These are phyloP conservation scores for Pseudogymnoascus sp. DNA, from an alignment of 2,329 filamentous ascomycete species.

Conservation along the genomic window DNA sequence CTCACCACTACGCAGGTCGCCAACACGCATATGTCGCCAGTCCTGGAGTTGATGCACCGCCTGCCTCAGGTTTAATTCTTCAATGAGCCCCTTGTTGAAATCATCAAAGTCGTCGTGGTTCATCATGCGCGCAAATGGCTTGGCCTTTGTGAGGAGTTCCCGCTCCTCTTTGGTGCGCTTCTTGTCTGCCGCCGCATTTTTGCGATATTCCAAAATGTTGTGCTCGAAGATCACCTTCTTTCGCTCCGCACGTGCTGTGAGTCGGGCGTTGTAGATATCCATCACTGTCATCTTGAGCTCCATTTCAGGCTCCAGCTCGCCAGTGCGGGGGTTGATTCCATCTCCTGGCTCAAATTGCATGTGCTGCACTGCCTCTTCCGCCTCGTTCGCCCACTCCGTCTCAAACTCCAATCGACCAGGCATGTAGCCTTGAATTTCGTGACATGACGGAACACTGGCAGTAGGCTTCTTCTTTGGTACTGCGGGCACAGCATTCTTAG, in stretches of 20 bases:
- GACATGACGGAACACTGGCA: constrained; percentile 87
- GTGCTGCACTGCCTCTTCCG: constrained; percentile 93
- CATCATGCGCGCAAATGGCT: constrained; percentile 96
- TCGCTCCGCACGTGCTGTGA: constrained; percentile 84
- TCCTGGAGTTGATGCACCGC: constrained; percentile 89
- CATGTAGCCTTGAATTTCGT: constrained; percentile 99
- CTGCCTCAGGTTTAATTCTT: constrained; percentile 83
- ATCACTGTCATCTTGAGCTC: constrained; percentile 96
- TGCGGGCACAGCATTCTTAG: constrained; percentile 73
- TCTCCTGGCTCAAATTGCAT: constrained; percentile 98
- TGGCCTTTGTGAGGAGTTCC: constrained; percentile 84
- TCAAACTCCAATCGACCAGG: constrained; percentile 95
- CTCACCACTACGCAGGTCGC: constrained; percentile 75
- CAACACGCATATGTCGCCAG: constrained; percentile 79
- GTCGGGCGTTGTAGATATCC: constrained; percentile 90
- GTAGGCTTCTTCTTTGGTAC: constrained; percentile 94
- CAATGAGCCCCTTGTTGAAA: constrained; percentile 75
- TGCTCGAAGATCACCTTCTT: constrained; percentile 98
- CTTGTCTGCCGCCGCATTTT: constrained; percentile 84
- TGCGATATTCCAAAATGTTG: constrained; percentile 83
- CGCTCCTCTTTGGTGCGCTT: constrained; percentile 92
- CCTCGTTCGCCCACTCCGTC: constrained; percentile 95
- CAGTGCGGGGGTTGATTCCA: constrained; percentile 75
- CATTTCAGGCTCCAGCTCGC: constrained; percentile 88
- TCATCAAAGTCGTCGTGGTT: constrained; percentile 83